phyloP scores from a whole-genome alignment of 352 stramenopile species.

The Elongisporangium prolatum region DNA sequence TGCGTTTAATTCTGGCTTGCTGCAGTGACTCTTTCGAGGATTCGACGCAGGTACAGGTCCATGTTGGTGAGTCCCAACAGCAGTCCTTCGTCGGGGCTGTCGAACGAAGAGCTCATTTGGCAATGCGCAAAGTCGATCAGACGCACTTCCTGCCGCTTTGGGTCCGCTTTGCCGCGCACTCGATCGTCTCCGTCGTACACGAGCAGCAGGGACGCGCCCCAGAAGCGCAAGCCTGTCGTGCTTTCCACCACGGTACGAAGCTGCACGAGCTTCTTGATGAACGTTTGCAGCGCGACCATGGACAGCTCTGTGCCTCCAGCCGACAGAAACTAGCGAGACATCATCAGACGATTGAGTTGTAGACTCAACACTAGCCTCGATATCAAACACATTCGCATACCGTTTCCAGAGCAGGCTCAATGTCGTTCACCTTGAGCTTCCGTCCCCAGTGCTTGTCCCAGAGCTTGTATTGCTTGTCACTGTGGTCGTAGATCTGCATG shows the following conservation, averaged over 20 bases:
- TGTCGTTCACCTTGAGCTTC: slow-evolving; percentile 44
- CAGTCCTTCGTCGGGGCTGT: slow-evolving; percentile 54
- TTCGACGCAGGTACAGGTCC: slow-evolving; percentile 33
- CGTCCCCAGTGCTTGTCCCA: slow-evolving; percentile 81
- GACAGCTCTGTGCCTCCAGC: slow-evolving; percentile 33
- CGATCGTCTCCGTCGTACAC: slow-evolving; percentile 69
- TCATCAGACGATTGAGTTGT: not conserved
- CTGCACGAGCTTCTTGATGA: slow-evolving; percentile 37
- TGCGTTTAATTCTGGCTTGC: slow-evolving; percentile 1
- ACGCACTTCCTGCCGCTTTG: slow-evolving; percentile 35
- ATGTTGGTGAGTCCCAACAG: slow-evolving; percentile 66
- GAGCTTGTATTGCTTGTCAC: slow-evolving; percentile 53
- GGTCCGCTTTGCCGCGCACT: slow-evolving; percentile 1
- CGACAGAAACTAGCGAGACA: not conserved
- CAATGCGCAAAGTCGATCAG: slow-evolving; percentile 81
- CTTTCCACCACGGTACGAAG: slow-evolving; percentile 35
- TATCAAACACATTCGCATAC: slow-evolving; percentile 19
- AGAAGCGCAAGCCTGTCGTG: slow-evolving; percentile 65
- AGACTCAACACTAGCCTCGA: not conserved
- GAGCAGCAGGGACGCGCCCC: slow-evolving; percentile 65
- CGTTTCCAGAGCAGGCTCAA: slow-evolving; percentile 56
- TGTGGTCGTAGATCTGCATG: slow-evolving; percentile 75
- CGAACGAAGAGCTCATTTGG: slow-evolving; percentile 51
- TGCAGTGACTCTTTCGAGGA: slow-evolving; percentile 13
- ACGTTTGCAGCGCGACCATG: slow-evolving; percentile 30